A percentile compares a stretch with the other conserved stretches of the same genome.
phyloP scores from a whole-genome alignment of 2,329 filamentous ascomycete genomes.

The Paracamarosporium sp. region DNA sequence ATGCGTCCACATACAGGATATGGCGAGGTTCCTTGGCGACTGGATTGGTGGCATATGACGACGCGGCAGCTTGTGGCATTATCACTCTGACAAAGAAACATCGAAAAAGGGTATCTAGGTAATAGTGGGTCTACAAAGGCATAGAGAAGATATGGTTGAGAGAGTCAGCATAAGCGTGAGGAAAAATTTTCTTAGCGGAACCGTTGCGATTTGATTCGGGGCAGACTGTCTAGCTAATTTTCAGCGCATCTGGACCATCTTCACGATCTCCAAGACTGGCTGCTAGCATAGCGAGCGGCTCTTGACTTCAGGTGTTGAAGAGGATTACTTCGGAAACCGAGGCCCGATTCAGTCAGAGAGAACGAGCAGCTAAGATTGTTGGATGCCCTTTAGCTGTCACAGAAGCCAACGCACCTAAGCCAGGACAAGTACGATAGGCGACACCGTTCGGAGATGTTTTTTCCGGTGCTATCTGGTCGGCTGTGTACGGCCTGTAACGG shows the following conservation, averaged over 20 bases:
- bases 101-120: background rate
- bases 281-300: background rate
- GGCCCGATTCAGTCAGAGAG: background rate
- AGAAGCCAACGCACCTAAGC: background rate
- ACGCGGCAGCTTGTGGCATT: background rate
- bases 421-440: background rate
- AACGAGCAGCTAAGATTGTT: background rate
- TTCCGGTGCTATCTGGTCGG: background rate
- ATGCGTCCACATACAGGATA: conserved; percentile 88
- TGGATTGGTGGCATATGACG: background rate
- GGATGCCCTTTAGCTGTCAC: background rate
- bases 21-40: background rate
- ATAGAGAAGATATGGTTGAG: background rate
- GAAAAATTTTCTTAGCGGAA: conserved; percentile 7
- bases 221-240: background rate
- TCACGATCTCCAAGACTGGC: background rate
- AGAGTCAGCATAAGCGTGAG: background rate
- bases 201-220: background rate
- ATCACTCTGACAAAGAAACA: background rate
- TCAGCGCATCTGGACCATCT: background rate
- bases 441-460: background rate
- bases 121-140: conserved; percentile 4
- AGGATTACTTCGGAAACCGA: conserved; percentile 3
- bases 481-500: background rate
- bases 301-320: background rate